Percentiles rank a stretch among this genome's conserved stretches.
These are phyloP conservation scores for Puccinia coronata DNA, from an alignment of 1,284 basidiomycete species.

Conservation along the genomic window DNA sequence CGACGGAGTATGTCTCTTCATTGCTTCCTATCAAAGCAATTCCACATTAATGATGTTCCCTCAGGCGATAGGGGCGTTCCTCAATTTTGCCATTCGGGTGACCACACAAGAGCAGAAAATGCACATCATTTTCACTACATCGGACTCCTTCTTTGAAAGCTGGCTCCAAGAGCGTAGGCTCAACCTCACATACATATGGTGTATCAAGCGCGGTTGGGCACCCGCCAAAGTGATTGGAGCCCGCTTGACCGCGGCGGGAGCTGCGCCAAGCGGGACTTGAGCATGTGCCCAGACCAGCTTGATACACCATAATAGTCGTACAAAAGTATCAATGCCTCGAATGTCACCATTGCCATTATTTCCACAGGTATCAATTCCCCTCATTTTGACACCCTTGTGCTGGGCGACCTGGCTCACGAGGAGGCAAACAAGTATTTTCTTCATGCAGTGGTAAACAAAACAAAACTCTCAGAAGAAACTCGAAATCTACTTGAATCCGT, in stretches of 20 bases:
- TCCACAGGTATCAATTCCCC: neutral
- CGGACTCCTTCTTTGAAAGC: slow-evolving; percentile 1
- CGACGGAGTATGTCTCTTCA: neutral
- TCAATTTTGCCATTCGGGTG: neutral
- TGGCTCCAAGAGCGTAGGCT: slow-evolving; percentile 5
- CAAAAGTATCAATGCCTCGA: neutral
- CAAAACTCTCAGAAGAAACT: neutral
- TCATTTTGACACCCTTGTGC: neutral
- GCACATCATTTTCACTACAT: slow-evolving; percentile 7
- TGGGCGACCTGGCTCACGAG: slow-evolving; percentile 7
- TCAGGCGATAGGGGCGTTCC: neutral
- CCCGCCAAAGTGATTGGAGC: too few relatives aligned
- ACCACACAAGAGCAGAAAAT: neutral
- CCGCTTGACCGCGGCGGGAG: too few relatives aligned
- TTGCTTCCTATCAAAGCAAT: neutral
- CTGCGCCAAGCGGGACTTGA: too few relatives aligned
- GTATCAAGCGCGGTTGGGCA: too few relatives aligned
- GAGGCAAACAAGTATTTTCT: neutral
- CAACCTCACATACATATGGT: too few relatives aligned
- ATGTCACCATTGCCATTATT: neutral
- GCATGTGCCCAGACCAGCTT: too few relatives aligned
- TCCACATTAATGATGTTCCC: neutral
- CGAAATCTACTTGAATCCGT: neutral
- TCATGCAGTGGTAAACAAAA: neutral
- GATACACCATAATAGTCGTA: too few relatives aligned